Base-by-base conservation (phyloP, 2,329 filamentous ascomycete species). In the Alternaria viburni region DNA sequence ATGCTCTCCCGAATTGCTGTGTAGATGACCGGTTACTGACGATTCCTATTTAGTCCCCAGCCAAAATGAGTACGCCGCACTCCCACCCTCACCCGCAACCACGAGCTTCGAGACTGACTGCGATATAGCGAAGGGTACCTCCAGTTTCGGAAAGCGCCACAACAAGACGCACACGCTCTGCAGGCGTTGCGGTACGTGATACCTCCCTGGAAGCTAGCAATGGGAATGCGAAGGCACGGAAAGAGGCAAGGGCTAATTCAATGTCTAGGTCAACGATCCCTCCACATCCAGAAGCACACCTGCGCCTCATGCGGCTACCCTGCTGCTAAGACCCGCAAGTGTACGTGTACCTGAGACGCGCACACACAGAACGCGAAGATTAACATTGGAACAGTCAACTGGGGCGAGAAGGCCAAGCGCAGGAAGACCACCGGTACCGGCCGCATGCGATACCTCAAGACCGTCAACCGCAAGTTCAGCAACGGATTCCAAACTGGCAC, bases 211-310 rank as follows among this genome's bases (percentile, higher is more conserved):
- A 51, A 50, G 51, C 56, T 44, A 23, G 57, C 65, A 56, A 57
- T 64, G 61, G 66, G 65, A 45, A 43, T 45, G 30, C 45, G 44
- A 47, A 51, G 52, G 60, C 60, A 61, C 51, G 56, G 23, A 30
- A 41, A 50, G 25, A 43, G 61, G 76, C 77, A 75, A 80, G 76
- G 62, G 70, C 74, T 81, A 72, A 75, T 67, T 65, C 72, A 47
- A 66, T 62, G 65, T 50, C 44, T 47, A 96, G 93, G 95, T 86
- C 91, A 92, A 83, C 94, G 96, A 83, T 97, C 96, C 81, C 91
- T 97, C 86, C 96, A 99, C 91, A 90, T 98, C 87, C 96, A 99
- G 89, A 99, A 99, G 92, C 91, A 97, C 86, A 96, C 93, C 82
- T 99, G 96, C 88, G 85, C 95, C 78, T 89, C 88, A 81, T 99